Base-by-base conservation (phyloP, 2,329 filamentous ascomycete genomes). In the Cercospora sp. region DNA sequence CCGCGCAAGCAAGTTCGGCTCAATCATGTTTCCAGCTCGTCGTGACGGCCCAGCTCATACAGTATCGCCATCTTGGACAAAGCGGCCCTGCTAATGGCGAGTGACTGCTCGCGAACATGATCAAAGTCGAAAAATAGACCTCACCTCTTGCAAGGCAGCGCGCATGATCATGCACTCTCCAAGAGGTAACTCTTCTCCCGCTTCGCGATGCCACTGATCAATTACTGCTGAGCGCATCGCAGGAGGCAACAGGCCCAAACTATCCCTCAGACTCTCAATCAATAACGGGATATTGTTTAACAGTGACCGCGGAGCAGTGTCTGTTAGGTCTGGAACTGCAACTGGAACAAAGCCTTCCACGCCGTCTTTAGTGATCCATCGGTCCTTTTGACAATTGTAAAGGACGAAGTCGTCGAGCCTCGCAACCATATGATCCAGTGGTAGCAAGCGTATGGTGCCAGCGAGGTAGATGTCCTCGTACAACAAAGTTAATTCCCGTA, bases 401-500 rank as follows among this genome's bases (percentile, higher is more conserved):
- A 65, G 13, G 13, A 31, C 48, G 26, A 65, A 65, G 2, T 51
- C 26, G 3, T 60, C 63, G 20, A 65, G 57, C 8, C 30, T 20
- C 12, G 55, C n/a, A 2, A 53, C 40, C 55, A 65, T 51, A 12
- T 55, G 26, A 53, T 65, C 63, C 18, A 28, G 33, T 16, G 26
- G 26, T 10, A 65, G 26, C 26, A 60, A 28, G 23, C 63, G 63
- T 13, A 60, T 51, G 3, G n/a, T 10, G 7, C 63, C 63, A 23
- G 36, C 63, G 26, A 65, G 55, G 28, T 60, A 23, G 4, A 65
- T 60, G 10, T 65, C 63, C 33, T 65, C 28, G 55, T 65, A 26
- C 12, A 65, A 30, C 23, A 65, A 28, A 13, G 36, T 65, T 16
- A 65, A 16, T 9, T 53, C 40, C 8, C 10, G 55, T 26, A 65